Evolutionary conservation across 169 alveolate genomes (phyloP), one percentile per base, ranked within the genome.

Genomic region (Cryptosporidium viatorum): DNA sequence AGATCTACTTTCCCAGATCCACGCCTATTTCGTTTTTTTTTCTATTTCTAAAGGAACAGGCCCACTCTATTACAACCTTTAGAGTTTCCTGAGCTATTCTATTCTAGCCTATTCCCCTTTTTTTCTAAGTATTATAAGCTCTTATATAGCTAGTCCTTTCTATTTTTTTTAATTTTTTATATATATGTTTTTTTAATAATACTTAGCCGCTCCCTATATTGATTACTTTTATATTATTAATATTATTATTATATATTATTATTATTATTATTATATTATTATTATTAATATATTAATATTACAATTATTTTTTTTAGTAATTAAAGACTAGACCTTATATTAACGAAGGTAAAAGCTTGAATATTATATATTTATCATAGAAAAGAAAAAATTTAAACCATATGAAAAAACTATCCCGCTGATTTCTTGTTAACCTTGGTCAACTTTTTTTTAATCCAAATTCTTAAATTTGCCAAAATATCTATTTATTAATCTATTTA

Each of bases 41-140:
- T 65, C 71, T 65, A 65, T 65, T 65, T 65, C 71, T 65, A 65
- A 65, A 65, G 71, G 71, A 65, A 65, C 71, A 65, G 71, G 71
- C 71, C 71, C 41, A 65, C 71, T 65, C 71, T 65, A 65, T 65
- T 14, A 35, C 71, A 65, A 35, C 71, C 33, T 65, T 65, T 65
- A 65, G 71, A 65, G 48, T 65, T 65, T 37, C 48, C 71, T 65
- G 71, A 65, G 71, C 71, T 65, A 35, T 65, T 65, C 71, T 65
- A 65, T 65, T 65, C 71, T 65, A 65, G 71, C 71, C 71, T 65
- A 65, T 65, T 65, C 71, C 71, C 71, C 71, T 29, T 65, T 65
- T 33, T 65, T 65, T 65, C 71, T 65, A 65, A 65, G 71, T 65
- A 65, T 65, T 65, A 59, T 37, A 65, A 65, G 71, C 71, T 65